These are phyloP conservation scores for Geotrichum phurueaensis DNA, from an alignment of 1,139 yeast species.

Conservation along the genomic window DNA sequence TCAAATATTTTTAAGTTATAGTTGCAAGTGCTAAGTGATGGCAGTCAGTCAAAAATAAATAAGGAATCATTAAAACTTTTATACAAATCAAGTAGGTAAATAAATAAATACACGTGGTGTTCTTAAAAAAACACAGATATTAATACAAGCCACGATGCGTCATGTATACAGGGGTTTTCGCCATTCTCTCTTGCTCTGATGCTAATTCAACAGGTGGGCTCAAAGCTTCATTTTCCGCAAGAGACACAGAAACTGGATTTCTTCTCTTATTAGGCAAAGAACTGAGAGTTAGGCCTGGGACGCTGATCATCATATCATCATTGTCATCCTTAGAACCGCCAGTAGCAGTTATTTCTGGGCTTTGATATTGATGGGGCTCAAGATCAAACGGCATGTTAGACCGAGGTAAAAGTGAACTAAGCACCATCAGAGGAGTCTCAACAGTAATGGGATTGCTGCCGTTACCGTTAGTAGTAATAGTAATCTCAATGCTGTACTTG, in stretches of 20 bases:
- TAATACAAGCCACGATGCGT: background rate
- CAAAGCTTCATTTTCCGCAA: background rate
- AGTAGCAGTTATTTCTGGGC: background rate
- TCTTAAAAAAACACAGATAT: background rate
- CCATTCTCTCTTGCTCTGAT: background rate
- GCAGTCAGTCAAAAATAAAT: background rate
- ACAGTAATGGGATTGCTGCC: background rate
- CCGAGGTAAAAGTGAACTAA: constrained; percentile 2
- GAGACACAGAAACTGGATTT: background rate
- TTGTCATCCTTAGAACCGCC: background rate
- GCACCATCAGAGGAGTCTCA: constrained; percentile 2
- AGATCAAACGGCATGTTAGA: constrained; percentile 11
- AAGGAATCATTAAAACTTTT: background rate
- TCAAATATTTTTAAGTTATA: background rate
- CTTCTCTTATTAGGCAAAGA: background rate
- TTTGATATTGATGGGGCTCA: constrained; percentile 14
- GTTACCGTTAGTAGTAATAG: background rate
- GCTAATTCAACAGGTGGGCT: background rate
- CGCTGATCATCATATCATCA: background rate
- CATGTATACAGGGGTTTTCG: background rate
- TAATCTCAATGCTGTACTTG: constrained; percentile 4
- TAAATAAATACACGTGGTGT: background rate
- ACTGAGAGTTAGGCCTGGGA: background rate
- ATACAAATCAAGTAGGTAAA: background rate
- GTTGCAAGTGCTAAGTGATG: background rate